Percentiles rank a stretch among this genome's conserved stretches.
phyloP scores from a whole-genome alignment of 2,329 filamentous ascomycete genomes.

The Colletotrichum lupini region DNA sequence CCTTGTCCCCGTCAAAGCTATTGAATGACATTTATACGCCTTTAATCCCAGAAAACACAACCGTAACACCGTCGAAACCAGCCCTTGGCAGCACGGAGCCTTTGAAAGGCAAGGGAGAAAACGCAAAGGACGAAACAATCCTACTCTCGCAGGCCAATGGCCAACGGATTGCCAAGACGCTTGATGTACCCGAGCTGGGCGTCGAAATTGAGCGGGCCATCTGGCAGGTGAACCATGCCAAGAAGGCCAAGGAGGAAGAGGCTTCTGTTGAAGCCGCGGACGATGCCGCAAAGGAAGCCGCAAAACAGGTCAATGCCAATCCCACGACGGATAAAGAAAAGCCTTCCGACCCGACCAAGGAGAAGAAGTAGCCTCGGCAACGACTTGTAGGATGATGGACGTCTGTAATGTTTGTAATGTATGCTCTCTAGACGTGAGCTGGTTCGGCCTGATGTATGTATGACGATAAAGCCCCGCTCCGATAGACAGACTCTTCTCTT shows the following conservation, averaged over 20 bases:
- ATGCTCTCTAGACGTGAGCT: slow-evolving; percentile 22
- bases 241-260: slow-evolving; percentile 52
- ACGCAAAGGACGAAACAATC: slow-evolving; percentile 45
- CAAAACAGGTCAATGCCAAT: slow-evolving; percentile 27
- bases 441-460: slow-evolving; percentile 20
- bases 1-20: slow-evolving; percentile 70
- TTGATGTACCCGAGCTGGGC: slow-evolving; percentile 77
- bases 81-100: slow-evolving; percentile 22
- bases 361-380: slow-evolving; percentile 31
- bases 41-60: slow-evolving; percentile 49
- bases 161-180: slow-evolving; percentile 66
- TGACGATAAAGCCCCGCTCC: not conserved
- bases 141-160: slow-evolving; percentile 65
- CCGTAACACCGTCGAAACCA: slow-evolving; percentile 43
- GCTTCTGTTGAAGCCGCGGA: slow-evolving; percentile 35
- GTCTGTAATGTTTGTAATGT: slow-evolving; percentile 20
- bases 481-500: slow-evolving; percentile 30
- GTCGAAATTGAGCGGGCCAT: slow-evolving; percentile 81
- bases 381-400: not conserved
- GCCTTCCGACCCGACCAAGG: slow-evolving; percentile 15
- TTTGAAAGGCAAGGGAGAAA: slow-evolving; percentile 39
- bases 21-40: slow-evolving; percentile 80
- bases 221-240: slow-evolving; percentile 73
- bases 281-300: slow-evolving; percentile 25
- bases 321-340: slow-evolving; percentile 37